These are phyloP conservation scores for Omphalotus guepiniiformis DNA, from an alignment of 768 basidiomycete genomes.

Conservation along the genomic window DNA sequence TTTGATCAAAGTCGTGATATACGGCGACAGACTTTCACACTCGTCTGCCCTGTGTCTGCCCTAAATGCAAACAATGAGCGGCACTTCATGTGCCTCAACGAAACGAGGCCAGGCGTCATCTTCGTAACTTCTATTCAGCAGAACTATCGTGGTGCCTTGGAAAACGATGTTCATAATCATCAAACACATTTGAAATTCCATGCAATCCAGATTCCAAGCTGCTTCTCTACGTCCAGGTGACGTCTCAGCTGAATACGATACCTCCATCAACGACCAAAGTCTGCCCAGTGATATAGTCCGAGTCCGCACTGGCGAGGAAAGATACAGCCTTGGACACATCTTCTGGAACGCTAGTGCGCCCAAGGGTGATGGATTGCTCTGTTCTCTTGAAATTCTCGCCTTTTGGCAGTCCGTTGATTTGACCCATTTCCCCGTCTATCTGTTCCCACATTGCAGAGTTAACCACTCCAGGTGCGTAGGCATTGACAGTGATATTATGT, in stretches of 20 bases:
- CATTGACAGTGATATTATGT: slow-evolving; percentile 12
- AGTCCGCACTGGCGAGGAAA: slow-evolving; percentile 22
- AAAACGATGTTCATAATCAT: too few species aligned
- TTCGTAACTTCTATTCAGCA: too few species aligned
- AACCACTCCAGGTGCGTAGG: slow-evolving; percentile 9
- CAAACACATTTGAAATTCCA: too few species aligned
- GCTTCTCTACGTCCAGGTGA: too few species aligned
- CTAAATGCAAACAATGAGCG: too few species aligned
- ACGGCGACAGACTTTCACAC: too few species aligned
- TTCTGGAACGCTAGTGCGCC: slow-evolving; percentile 16
- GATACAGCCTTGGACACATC: slow-evolving; percentile 23
- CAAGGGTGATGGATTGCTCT: slow-evolving; percentile 7
- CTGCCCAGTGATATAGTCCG: slow-evolving; percentile 22
- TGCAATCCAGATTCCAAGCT: too few species aligned
- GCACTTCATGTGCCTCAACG: too few species aligned
- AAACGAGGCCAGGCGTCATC: too few species aligned
- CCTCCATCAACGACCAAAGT: slow-evolving; percentile 10
- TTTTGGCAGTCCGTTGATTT: slow-evolving; percentile 7
- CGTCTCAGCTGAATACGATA: slow-evolving; percentile 7
- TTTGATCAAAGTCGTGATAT: too few species aligned
- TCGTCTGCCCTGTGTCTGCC: too few species aligned
- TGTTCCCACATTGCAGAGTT: slow-evolving; percentile 7
- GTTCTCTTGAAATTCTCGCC: slow-evolving; percentile 8
- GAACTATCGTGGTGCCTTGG: too few species aligned
- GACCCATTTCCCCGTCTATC: slow-evolving; percentile 1